These are phyloP conservation scores for Chamaecrista fasciculata DNA, from an alignment of 306 rosid genomes.

Conservation along the genomic window DNA sequence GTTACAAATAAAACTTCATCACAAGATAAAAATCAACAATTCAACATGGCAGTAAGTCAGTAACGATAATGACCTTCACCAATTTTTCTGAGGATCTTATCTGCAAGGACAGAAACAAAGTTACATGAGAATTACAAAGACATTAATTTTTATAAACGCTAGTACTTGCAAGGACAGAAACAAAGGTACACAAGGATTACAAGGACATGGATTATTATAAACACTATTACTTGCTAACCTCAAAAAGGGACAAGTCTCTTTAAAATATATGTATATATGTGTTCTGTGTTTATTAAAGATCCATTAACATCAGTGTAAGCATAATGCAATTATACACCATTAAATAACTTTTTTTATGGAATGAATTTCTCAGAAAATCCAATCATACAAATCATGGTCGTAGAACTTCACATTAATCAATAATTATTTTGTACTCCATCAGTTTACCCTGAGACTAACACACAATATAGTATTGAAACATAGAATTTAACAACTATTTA, in stretches of 20 bases:
- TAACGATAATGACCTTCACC: conserved; percentile 48
- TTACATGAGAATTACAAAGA: background rate
- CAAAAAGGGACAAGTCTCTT: background rate
- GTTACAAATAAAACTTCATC: background rate
- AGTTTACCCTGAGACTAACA: background rate
- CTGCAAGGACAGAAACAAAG: conserved; percentile 38
- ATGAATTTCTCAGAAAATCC: background rate
- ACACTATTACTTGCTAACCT: background rate
- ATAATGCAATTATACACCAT: background rate
- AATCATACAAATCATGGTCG: background rate
- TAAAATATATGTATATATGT: background rate
- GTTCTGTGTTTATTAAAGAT: background rate
- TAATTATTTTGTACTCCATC: background rate
- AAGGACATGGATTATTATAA: background rate
- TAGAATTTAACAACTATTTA: background rate
- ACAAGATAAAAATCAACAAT: background rate
- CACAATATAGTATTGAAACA: background rate
- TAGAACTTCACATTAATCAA: background rate
- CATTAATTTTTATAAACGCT: background rate
- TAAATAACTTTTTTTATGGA: background rate
- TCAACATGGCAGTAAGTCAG: background rate
- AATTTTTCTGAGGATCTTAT: conserved; percentile 61
- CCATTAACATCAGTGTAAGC: background rate
- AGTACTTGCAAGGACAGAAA: background rate
- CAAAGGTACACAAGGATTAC: background rate